These are phyloP conservation scores for Eucalyptus shirleyi DNA, from an alignment of 345 rosid species.

Conservation along the genomic window DNA sequence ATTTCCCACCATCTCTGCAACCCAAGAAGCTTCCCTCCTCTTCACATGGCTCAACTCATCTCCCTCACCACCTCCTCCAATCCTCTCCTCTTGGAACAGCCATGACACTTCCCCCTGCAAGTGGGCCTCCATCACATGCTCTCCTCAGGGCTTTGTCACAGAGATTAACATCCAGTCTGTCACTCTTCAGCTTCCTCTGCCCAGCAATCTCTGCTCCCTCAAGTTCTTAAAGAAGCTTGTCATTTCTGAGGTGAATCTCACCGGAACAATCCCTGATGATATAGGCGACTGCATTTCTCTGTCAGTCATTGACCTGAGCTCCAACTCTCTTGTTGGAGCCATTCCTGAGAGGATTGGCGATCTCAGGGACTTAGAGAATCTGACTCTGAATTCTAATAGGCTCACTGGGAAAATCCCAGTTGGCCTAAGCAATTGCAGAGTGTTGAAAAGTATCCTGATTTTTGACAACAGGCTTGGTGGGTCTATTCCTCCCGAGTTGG, in stretches of 20 bases:
- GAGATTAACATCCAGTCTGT: constrained; percentile 50
- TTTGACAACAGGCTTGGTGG: constrained; percentile 64
- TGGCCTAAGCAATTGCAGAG: constrained; percentile 34
- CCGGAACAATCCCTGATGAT: constrained; percentile 51
- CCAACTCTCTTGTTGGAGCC: constrained; percentile 48
- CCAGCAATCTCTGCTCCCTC: constrained; percentile 44
- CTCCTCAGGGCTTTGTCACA: constrained; percentile 52
- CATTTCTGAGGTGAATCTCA: constrained; percentile 60
- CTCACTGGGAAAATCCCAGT: constrained; percentile 75
- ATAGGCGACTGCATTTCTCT: constrained; percentile 39
- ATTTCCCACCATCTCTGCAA: neutral
- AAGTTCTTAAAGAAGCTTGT: constrained; percentile 35
- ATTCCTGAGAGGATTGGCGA: constrained; percentile 52
- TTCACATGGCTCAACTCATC: constrained; percentile 1
- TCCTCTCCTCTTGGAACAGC: constrained; percentile 50
- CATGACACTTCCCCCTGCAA: constrained; percentile 56
- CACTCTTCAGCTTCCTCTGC: constrained; percentile 42
- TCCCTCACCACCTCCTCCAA: constrained; percentile 18
- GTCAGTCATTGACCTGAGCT: constrained; percentile 38
- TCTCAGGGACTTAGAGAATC: constrained; percentile 36
- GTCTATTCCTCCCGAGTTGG: constrained; percentile 61
- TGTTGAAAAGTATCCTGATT: constrained; percentile 38
- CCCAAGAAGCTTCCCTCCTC: neutral
- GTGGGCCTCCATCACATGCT: constrained; percentile 75
- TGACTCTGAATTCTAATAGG: constrained; percentile 67